Percentiles rank a stretch among this genome's conserved stretches.
Evolutionary conservation across 805 yeast species (phyloP).

Genomic region (Ogataea ganodermae): DNA sequence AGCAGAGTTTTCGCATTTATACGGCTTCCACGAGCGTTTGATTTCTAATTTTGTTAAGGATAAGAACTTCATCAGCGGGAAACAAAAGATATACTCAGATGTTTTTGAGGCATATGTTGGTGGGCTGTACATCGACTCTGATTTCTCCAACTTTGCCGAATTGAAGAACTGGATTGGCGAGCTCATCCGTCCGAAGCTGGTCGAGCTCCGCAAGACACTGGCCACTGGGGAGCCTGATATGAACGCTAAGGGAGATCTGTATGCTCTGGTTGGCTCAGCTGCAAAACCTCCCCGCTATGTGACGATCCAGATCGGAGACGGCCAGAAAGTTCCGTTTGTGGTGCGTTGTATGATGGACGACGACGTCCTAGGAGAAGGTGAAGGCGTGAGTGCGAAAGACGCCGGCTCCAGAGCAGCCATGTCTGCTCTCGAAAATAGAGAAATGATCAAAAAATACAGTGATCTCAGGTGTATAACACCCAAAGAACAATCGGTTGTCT

Average conservation of each 20-base stretch:
- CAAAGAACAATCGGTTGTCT: conserved; percentile 32
- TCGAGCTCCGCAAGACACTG: conserved; percentile 18
- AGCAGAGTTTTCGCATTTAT: conserved; percentile 66
- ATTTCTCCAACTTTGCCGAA: conserved; percentile 45
- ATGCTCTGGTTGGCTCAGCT: conserved; percentile 79
- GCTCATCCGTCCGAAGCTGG: conserved; percentile 50
- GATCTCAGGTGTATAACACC: conserved; percentile 56
- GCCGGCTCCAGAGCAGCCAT: conserved; percentile 89
- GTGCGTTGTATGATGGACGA: conserved; percentile 69
- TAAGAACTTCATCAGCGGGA: conserved; percentile 48
- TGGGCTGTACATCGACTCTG: conserved; percentile 64
- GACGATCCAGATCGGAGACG: conserved; percentile 46
- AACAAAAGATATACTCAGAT: conserved; percentile 79
- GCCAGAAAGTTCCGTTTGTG: conserved; percentile 53
- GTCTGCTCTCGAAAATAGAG: conserved; percentile 64
- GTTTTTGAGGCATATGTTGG: conserved; percentile 94
- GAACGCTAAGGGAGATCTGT: conserved; percentile 76
- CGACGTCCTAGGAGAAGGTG: conserved; percentile 72
- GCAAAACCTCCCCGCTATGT: conserved; percentile 61
- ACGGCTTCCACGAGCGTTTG: conserved; percentile 63
- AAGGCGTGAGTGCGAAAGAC: conserved; percentile 65
- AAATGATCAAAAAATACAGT: conserved; percentile 63
- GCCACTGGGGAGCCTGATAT: conserved; percentile 46
- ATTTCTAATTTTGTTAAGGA: conserved; percentile 44
- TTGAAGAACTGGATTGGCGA: conserved; percentile 59